Percentiles rank a stretch among this genome's conserved stretches.
phyloP scores from a whole-genome alignment of 1,139 yeast genomes.

The Entelexis paramagnoliae region DNA sequence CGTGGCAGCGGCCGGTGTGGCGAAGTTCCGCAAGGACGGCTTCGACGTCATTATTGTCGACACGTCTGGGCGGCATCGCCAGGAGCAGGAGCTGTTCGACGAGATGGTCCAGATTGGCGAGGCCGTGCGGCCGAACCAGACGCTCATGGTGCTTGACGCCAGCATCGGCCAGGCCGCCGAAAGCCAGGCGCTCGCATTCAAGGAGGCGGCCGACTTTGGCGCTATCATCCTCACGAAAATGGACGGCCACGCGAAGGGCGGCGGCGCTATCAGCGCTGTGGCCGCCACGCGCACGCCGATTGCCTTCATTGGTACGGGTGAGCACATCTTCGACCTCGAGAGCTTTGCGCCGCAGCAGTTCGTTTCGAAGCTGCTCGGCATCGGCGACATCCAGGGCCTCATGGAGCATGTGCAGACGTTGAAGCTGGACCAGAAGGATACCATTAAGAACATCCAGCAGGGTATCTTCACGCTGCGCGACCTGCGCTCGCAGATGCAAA shows the following conservation, averaged over 20 bases:
- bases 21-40: conserved; percentile 78
- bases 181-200: conserved; percentile 86
- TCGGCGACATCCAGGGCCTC: conserved; percentile 89
- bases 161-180: conserved; percentile 98
- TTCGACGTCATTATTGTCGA: conserved; percentile 93
- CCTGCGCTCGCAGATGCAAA: conserved; percentile 90
- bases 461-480: conserved; percentile 90
- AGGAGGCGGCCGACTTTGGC: conserved; percentile 86
- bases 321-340: conserved; percentile 88
- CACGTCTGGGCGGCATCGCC: conserved; percentile 97
- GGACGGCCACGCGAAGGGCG: conserved; percentile 99
- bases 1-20: conserved; percentile 86
- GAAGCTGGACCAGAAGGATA: conserved; percentile 82
- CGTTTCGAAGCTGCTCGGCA: conserved; percentile 80
- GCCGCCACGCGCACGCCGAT: conserved; percentile 97
- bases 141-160: conserved; percentile 96
- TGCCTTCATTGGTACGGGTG: conserved; percentile 95
- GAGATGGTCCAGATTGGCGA: conserved; percentile 92
- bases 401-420: conserved; percentile 88
- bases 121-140: conserved; percentile 80
- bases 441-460: conserved; percentile 77
- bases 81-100: conserved; percentile 79
- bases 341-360: conserved; percentile 83
- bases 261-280: conserved; percentile 98
- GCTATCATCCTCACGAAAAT: conserved; percentile 89